Evolutionary conservation across 805 yeast genomes (phyloP), one percentile per base, ranked within the genome.

Genomic region (Myxozyma melibiosi): DNA sequence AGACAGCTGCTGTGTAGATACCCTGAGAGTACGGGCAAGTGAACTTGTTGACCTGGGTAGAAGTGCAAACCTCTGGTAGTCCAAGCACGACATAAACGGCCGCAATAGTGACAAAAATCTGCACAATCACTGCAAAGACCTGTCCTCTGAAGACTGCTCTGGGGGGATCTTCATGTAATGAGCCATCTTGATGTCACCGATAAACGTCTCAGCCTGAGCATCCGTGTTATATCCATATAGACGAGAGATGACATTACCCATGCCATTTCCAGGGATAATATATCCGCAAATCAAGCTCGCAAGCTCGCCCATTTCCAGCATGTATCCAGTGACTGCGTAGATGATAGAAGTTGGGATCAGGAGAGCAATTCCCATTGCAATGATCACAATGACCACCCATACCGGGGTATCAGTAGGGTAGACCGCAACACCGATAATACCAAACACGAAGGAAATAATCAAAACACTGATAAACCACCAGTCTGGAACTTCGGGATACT

Each of bases 401-500:
- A 82, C 75, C 0, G 87, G 86, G 1, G 84, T 79, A 50, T 80
- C 80, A 4, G 63, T 38, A 4, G 62, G 63, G 11, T 27, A 59
- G 4, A 22, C 33, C 5, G 73, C 67, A 35, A 78, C 67, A 30
- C 74, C 68, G 7, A 73, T 74, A 31, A 53, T 22, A 34, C 56
- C 57, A 18, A 53, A n/a, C n/a, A 42, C 69, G 54, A 68, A 76
- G 70, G 78, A 72, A 39, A 79, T 70, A 2, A 75, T 59, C 8
- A 83, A 72, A 28, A 84, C 73, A 8, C 73, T 61, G 7, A 58
- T 3, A 31, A 48, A 57, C 62, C 62, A 57, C 55, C 51, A 53
- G 37, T 54, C 62, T 7, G 95, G 94, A 18, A 84, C 88, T 62
- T 85, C 90, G 34, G 77, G 77, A 68, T 85, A 85, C 53, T 70